Conservation (phyloP, 2,329 filamentous ascomycete species). For the Phyllosticta citribraziliensis region DNA sequence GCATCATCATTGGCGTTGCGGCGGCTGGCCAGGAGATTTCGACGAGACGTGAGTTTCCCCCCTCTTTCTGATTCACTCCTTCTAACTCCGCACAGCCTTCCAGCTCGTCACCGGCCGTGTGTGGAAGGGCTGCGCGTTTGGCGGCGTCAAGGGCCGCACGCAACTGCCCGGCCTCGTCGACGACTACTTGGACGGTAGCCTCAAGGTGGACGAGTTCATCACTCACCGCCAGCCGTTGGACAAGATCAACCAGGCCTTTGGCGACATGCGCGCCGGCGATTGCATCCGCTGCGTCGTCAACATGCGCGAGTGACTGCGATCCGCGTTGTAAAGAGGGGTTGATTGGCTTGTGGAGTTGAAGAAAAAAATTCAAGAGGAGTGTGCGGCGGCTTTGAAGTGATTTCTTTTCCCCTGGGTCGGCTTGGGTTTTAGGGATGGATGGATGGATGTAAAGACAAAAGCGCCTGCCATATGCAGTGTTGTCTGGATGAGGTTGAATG, state of each 20-base stretch:
- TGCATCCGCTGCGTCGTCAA: constrained; percentile 92
- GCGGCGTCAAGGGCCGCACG: constrained; percentile 92
- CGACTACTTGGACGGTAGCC: constrained; percentile 79
- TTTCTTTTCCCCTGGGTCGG: background rate
- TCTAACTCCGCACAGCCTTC: constrained; percentile 55
- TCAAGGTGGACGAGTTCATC: constrained; percentile 99
- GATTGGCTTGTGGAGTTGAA: background rate
- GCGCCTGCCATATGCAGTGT: background rate
- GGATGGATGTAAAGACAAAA: background rate
- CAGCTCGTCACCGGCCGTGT: constrained; percentile 95
- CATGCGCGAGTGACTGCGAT: constrained; percentile 29
- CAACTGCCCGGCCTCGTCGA: constrained; percentile 80
- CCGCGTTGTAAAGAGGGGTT: background rate
- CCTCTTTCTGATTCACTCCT: constrained; percentile 1
- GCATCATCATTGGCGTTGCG: constrained; percentile 94
- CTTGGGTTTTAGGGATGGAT: background rate
- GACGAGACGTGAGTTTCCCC: constrained; percentile 68
- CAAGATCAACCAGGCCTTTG: constrained; percentile 83
- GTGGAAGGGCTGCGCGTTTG: constrained; percentile 97
- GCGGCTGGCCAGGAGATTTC: constrained; percentile 92
- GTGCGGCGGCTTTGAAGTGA: background rate
- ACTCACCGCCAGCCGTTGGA: constrained; percentile 79
- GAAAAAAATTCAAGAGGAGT: background rate
- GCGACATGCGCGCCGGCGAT: constrained; percentile 90
- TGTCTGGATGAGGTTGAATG: background rate